Conservation (phyloP, 345 rosid genomes). For the Orychophragmus violaceus region DNA sequence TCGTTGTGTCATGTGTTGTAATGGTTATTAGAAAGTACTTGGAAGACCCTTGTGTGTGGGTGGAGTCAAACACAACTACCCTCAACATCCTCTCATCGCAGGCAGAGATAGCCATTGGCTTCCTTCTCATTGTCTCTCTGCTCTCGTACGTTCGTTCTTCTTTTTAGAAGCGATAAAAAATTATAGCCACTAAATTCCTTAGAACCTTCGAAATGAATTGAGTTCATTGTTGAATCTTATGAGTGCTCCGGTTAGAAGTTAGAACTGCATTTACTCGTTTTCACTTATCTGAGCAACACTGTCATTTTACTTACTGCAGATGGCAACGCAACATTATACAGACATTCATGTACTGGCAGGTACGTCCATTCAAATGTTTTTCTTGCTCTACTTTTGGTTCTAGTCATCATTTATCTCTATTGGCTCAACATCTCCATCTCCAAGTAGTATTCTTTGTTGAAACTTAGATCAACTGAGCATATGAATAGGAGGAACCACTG, state of each 20-base stretch:
- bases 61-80: slow-evolving; percentile 81
- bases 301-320: slow-evolving; percentile 39
- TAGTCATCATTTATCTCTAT: neutral
- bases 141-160: slow-evolving; percentile 53
- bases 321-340: slow-evolving; percentile 98
- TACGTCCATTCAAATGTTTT: slow-evolving; percentile 15
- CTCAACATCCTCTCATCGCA: slow-evolving; percentile 84
- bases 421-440: neutral
- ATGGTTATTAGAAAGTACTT: slow-evolving; percentile 62
- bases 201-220: neutral
- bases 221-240: neutral
- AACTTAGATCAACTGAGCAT: neutral
- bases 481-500: neutral
- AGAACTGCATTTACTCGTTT: neutral
- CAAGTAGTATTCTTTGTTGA: neutral
- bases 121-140: slow-evolving; percentile 69
- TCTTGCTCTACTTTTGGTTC: neutral
- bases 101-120: slow-evolving; percentile 88
- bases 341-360: slow-evolving; percentile 99
- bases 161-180: neutral
- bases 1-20: slow-evolving; percentile 11
- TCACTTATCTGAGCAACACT: slow-evolving; percentile 4
- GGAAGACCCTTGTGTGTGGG: slow-evolving; percentile 97
- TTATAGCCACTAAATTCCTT: neutral
- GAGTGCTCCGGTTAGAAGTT: no score